Conservation (phyloP, 2,329 filamentous ascomycete genomes). For the Colletotrichum salicis region DNA sequence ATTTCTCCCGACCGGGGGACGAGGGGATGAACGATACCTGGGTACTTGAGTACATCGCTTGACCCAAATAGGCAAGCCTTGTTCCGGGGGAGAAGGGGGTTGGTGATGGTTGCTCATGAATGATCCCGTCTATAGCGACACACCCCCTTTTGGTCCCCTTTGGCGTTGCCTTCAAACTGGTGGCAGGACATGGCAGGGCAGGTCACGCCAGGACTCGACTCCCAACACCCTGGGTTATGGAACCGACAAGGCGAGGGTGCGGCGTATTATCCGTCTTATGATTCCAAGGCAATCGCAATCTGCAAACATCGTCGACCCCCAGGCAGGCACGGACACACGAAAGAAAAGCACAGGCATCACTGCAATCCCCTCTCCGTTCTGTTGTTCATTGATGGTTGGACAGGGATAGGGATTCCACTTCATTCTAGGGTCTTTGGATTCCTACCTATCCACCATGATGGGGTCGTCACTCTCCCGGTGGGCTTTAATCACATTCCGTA, state of each 20-base stretch:
- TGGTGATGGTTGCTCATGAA: not conserved
- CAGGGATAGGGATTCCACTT: not conserved
- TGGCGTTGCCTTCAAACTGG: not conserved
- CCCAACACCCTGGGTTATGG: conserved; percentile 1
- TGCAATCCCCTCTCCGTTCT: not conserved
- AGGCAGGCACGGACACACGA: not conserved
- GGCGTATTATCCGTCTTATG: not conserved
- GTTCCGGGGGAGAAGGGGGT: too few species aligned
- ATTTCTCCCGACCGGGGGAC: too few species aligned
- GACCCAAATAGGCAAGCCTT: not conserved
- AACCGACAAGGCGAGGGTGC: not conserved
- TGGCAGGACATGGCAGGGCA: not conserved
- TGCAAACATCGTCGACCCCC: not conserved
- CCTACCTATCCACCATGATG: too few species aligned
- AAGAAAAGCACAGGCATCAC: not conserved
- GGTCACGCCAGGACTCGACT: too few species aligned
- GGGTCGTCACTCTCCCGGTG: not conserved
- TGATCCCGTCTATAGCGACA: not conserved
- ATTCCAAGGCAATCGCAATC: not conserved
- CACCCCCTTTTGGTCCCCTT: not conserved
- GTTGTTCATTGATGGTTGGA: not conserved
- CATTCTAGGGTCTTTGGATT: too few species aligned
- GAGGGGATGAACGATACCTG: not conserved
- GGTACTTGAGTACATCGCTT: not conserved
- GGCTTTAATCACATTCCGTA: not conserved